Evolutionary conservation across 495 filamentous ascomycete species (phyloP), one percentile per base, ranked within the genome.

Genomic region (Talaromyces wortmannii): DNA sequence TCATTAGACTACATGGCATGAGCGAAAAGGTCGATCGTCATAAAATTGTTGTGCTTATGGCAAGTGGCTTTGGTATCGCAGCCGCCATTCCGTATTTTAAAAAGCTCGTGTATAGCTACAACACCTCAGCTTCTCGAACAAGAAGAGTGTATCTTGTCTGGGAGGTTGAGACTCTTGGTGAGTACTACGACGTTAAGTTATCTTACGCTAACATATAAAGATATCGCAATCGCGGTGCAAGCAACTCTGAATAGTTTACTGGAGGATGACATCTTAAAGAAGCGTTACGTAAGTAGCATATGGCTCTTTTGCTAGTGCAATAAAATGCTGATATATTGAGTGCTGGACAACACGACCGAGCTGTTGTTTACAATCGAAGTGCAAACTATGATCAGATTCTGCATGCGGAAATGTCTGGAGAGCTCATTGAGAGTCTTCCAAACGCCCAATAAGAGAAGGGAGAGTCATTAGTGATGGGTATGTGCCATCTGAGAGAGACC

Each of bases 51-150:
- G 4, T 48, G 45, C 45, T 48, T 10, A 4, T 48, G n/a, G 17
- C 7, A 7, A 7, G 36, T 42, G 54, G 58, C 31, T 65, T 66
- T 32, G 59, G 60, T 18, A 67, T 70, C 13, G 59, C 57, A 5
- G 51, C 52, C 32, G 50, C 57, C 11, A 59, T 70, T 12, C 57
- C 63, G 8, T 68, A 69, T 48, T 52, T 69, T 6, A 61, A 62
- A 59, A 33, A 69, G 52, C 61, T 70, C n/a, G 45, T 70, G 31
- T 57, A 65, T 47, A 57, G 61, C 7, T 68, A 64, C 45, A 61
- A 69, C 17, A 60, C 53, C 12, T 63, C 15, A 18, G 55, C 63
- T 31, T 58, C 52, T 46, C 31, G 56, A 17, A 63, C 61, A 16
- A 53, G 56, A 6, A 49, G 61, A 16, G 61, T 69, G 23, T 55